Evolutionary conservation across 2,329 filamentous ascomycete genomes (phyloP).

Genomic region (Corynespora cassiicola): DNA sequence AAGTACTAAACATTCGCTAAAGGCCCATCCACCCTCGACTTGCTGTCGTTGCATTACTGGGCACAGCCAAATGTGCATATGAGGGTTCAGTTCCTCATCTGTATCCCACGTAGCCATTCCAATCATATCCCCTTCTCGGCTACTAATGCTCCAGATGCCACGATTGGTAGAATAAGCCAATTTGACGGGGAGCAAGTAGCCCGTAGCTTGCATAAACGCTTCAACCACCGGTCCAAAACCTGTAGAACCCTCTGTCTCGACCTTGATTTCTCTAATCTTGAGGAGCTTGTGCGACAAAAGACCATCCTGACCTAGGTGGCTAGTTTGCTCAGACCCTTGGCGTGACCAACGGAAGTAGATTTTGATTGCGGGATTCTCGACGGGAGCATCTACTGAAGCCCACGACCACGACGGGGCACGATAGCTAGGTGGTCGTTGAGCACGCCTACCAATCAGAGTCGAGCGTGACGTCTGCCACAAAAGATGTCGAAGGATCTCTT

Average conservation of each 20-base stretch:
- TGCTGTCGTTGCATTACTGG: conserved; percentile 8
- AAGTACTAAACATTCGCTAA: conserved; percentile 5
- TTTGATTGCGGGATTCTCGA: conserved; percentile 4
- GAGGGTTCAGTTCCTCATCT: conserved; percentile 38
- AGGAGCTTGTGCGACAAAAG: conserved; percentile 3
- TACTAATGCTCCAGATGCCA: conserved; percentile 1
- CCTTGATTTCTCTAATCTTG: conserved; percentile 1
- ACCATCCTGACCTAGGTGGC: conserved; percentile 5
- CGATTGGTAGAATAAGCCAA: background rate
- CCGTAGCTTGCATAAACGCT: conserved; percentile 1
- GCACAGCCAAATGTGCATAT: conserved; percentile 12
- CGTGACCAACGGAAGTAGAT: conserved; percentile 1
- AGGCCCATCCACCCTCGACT: conserved; percentile 1
- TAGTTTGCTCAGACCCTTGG: conserved; percentile 3
- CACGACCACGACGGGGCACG: conserved; percentile 11
- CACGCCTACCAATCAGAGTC: background rate
- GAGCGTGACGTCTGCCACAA: conserved; percentile 8
- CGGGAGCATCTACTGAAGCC: conserved; percentile 5
- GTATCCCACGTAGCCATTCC: conserved; percentile 4
- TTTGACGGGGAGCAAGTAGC: conserved; percentile 1
- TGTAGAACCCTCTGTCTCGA: conserved; percentile 3
- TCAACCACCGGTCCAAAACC: conserved; percentile 4
- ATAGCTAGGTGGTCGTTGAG: background rate
- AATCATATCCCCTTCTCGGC: background rate
- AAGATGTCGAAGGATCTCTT: conserved; percentile 5